phyloP scores from a whole-genome alignment of 148 eudicot genomes.

The Chenopodium suecicum region DNA sequence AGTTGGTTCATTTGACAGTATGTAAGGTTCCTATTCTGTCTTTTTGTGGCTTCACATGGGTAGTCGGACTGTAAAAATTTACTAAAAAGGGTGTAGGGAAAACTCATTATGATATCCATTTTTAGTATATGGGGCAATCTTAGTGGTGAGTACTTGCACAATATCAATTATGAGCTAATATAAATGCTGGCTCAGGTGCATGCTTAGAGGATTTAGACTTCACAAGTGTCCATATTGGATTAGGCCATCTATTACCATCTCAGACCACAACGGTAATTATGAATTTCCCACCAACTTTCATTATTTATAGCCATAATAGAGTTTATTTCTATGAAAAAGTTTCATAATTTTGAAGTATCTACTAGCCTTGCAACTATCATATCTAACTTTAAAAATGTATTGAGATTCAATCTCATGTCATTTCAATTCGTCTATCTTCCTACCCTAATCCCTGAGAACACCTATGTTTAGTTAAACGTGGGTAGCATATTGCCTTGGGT shows the following conservation, averaged over 20 bases:
- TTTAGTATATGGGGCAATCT: too few species aligned
- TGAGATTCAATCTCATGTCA: too few species aligned
- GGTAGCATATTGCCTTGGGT: too few species aligned
- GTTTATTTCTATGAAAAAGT: neutral
- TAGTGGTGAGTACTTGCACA: neutral
- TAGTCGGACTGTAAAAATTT: too few species aligned
- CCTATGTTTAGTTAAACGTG: too few species aligned
- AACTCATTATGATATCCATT: too few species aligned
- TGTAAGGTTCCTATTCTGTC: too few species aligned
- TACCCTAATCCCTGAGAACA: too few species aligned
- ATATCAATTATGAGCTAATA: constrained; percentile 22
- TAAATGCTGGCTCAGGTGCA: constrained; percentile 62
- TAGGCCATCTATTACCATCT: constrained; percentile 88
- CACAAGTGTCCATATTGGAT: constrained; percentile 93
- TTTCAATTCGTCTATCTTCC: too few species aligned
- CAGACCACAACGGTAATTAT: constrained; percentile 67
- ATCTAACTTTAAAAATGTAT: neutral
- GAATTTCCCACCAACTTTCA: neutral
- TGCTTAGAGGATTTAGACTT: constrained; percentile 93
- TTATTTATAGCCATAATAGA: neutral
- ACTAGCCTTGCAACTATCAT: neutral
- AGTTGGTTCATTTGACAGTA: too few species aligned
- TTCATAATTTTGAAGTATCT: neutral
- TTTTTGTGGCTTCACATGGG: too few species aligned
- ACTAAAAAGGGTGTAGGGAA: too few species aligned